Percentiles rank a stretch among this genome's conserved stretches.
Conservation (phyloP, 148 eudicot genomes). For the Rhododendron kiyosumense region DNA sequence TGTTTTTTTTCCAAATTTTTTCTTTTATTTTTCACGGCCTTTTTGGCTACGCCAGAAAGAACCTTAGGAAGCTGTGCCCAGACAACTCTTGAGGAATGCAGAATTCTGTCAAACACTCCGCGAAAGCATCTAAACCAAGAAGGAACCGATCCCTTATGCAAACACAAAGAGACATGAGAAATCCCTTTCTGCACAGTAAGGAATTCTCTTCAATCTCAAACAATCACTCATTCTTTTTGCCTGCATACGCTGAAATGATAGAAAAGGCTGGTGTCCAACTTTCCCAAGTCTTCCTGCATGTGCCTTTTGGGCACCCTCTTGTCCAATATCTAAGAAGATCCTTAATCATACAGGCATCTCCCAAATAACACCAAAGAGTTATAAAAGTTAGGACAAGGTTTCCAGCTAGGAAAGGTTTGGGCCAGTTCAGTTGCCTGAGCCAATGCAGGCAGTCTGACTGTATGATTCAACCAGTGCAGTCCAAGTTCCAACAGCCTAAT, state of each 20-base stretch:
- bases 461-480: neutral
- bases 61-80: neutral
- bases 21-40: neutral
- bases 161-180: neutral
- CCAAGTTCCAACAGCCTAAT: neutral
- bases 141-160: neutral
- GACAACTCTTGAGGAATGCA: neutral
- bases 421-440: neutral
- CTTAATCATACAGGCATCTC: neutral
- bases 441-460: neutral
- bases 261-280: neutral
- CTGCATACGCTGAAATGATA: neutral
- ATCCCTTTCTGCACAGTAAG: neutral
- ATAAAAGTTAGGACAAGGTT: neutral
- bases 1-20: neutral
- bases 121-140: neutral
- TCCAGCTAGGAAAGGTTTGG: neutral
- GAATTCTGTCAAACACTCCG: neutral
- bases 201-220: neutral
- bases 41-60: neutral
- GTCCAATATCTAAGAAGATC: neutral
- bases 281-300: neutral
- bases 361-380: neutral
- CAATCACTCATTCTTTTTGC: neutral
- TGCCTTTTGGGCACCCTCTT: neutral